Evolutionary conservation across 1,284 basidiomycete species (phyloP).

Genomic region (Papiliotrema laurentii): DNA sequence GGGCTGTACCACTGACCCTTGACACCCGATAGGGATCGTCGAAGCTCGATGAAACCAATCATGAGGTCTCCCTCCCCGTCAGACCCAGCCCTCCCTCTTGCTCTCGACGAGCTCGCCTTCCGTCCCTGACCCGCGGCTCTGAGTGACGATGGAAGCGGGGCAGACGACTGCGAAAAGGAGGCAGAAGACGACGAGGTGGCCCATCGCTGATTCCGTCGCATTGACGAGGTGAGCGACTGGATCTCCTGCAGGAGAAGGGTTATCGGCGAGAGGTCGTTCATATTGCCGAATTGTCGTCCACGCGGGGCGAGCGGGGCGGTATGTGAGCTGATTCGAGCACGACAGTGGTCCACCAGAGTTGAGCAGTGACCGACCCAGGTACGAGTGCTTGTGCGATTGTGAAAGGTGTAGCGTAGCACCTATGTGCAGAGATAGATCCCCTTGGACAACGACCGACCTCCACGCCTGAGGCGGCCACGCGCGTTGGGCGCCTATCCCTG

Average conservation of each 20-base stretch:
- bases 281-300: too few relatives aligned
- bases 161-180: conserved; percentile 21
- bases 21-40: conserved; percentile 65
- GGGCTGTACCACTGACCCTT: conserved; percentile 59
- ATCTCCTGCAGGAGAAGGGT: conserved; percentile 61
- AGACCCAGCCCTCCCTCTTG: conserved; percentile 12
- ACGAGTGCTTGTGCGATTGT: too few relatives aligned
- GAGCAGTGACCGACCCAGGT: too few relatives aligned
- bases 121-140: conserved; percentile 2
- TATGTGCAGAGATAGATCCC: too few relatives aligned
- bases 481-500: too few relatives aligned
- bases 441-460: too few relatives aligned
- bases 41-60: conserved; percentile 81
- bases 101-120: background rate
- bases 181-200: conserved; percentile 54
- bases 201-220: conserved; percentile 96
- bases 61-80: conserved; percentile 64
- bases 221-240: conserved; percentile 84
- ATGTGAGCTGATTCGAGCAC: too few relatives aligned
- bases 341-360: too few relatives aligned
- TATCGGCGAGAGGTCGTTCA: conserved; percentile 39
- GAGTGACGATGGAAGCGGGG: conserved; percentile 28
- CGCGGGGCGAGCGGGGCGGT: too few relatives aligned
- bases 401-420: too few relatives aligned
- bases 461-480: too few relatives aligned